Base-by-base conservation (phyloP, 768 basidiomycete species). In the Lactarius evosmus region DNA sequence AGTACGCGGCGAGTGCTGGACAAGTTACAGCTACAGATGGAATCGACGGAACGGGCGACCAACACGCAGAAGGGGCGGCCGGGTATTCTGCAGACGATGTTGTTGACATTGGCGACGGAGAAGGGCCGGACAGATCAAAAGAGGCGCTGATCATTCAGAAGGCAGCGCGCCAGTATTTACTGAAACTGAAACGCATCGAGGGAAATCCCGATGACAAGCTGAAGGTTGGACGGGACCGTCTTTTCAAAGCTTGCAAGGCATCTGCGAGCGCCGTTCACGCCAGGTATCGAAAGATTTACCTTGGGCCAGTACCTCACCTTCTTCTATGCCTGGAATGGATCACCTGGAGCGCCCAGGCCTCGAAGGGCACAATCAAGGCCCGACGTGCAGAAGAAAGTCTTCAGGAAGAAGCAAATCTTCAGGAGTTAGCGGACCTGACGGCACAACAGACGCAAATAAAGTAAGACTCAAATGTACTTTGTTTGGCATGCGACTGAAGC, bases 241-340 rank as follows among this genome's bases (percentile, higher is more conserved):
- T 50, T 19, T 60, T 56, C 58, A 38, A 33, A 25, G 22, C 14
- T 4, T 65, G 59, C 63, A 65, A 56, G 38, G 57, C 22, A 34
- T 56, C 58, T 16, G 58, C 19, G 46, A 25, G 22, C 9, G 22
- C 2, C 6, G 54, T 65, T 16, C 59, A 60, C 33, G 38, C 36
- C 12, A 34, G 49, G 16, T 65, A 61, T 34, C 36, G 63, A n/a
- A 61, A 51, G 16, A 17, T 56, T 1, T 61, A 65, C 27, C 63
- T 65, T 29, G 63, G 63, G 7, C 59, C 63, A 12, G 17, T 65
- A 30, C 63, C 63, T 1, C 63, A 65, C 29, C 63, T 65, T 16
- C 49, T 65, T 40, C 49, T 65, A 54, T 60, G 63, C 33, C 4
- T 65, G n/a, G 59, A 65, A 30, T 65, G 63, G 59, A 41, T 61